phyloP scores from a whole-genome alignment of 495 filamentous ascomycete genomes.

The Neurospora pannonica region DNA sequence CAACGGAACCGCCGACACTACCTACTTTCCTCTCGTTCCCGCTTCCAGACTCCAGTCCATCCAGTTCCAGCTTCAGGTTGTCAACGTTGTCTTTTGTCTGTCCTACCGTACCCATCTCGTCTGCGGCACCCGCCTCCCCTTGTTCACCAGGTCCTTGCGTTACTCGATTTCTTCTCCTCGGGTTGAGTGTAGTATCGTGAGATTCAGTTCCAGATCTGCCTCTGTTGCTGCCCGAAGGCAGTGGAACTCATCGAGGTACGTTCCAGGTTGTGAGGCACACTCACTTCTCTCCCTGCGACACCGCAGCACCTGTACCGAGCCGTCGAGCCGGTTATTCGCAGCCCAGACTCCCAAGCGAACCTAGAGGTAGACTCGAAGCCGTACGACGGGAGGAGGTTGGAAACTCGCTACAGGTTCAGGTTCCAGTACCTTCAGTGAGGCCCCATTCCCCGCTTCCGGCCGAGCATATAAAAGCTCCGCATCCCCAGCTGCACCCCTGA shows the following conservation, averaged over 20 bases:
- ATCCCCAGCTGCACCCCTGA: not conserved
- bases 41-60: not conserved
- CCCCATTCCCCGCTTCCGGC: not conserved
- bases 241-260: not conserved
- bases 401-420: not conserved
- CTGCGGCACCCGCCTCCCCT: not conserved
- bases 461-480: not conserved
- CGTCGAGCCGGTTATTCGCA: not conserved
- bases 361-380: not conserved
- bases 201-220: not conserved
- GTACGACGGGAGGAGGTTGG: not conserved
- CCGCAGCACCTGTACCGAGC: not conserved
- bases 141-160: not conserved
- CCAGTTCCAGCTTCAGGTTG: not conserved
- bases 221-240: not conserved
- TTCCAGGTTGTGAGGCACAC: not conserved
- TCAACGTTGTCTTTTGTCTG: not conserved
- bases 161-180: not conserved
- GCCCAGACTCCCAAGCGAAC: not conserved
- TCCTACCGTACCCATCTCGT: not conserved
- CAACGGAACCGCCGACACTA: not conserved
- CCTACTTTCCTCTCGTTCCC: not conserved
- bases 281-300: not conserved
- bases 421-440: not conserved
- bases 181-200: not conserved